phyloP scores from a whole-genome alignment of 371 early-diverging fungal species.

The Lichtheimia corymbifera region DNA sequence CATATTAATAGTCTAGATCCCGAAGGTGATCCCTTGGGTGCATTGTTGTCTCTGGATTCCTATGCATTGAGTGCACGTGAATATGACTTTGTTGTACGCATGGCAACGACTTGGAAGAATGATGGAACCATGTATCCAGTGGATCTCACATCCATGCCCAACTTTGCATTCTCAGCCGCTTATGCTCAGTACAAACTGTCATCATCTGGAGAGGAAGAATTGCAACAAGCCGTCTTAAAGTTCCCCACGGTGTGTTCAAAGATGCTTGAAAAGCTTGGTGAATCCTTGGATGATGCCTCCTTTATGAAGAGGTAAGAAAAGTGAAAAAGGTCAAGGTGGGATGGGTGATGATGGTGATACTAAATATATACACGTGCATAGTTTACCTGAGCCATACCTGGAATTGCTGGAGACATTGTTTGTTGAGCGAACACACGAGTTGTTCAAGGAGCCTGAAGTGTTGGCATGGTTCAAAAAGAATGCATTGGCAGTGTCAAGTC shows the following conservation, averaged over 20 bases:
- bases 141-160: conserved; percentile 61
- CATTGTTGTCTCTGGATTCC: conserved; percentile 79
- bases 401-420: conserved; percentile 57
- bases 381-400: conserved; percentile 26
- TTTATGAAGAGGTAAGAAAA: conserved; percentile 9
- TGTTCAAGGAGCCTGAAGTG: conserved; percentile 79
- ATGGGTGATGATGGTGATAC: neutral
- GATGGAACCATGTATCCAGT: conserved; percentile 35
- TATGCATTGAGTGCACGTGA: conserved; percentile 81
- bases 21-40: conserved; percentile 73
- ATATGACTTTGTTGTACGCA: conserved; percentile 64
- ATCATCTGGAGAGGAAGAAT: conserved; percentile 34
- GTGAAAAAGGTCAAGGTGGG: neutral
- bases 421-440: conserved; percentile 59
- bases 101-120: conserved; percentile 43
- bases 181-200: conserved; percentile 70
- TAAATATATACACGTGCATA: conserved; percentile 11
- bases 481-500: conserved; percentile 13
- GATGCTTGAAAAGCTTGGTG: conserved; percentile 38
- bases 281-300: conserved; percentile 10
- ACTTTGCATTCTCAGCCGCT: conserved; percentile 77
- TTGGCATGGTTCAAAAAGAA: conserved; percentile 54
- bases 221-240: conserved; percentile 66
- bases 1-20: conserved; percentile 77
- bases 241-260: conserved; percentile 37